Evolutionary conservation across 306 rosid species (phyloP).

Genomic region (Cyamopsis tetragonoloba): DNA sequence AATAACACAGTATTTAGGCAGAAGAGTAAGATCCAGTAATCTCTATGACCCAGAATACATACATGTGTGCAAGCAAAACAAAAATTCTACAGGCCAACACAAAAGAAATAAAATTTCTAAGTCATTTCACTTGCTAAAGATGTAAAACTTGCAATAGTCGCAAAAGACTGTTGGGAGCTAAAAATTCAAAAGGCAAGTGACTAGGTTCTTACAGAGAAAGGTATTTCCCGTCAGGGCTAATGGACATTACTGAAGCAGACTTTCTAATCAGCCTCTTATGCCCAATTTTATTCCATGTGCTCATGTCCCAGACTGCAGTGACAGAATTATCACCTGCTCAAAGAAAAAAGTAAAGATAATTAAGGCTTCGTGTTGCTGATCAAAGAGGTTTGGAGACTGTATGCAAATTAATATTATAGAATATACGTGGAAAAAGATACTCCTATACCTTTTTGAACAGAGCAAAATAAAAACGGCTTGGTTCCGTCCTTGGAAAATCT

Average conservation of each 20-base stretch:
- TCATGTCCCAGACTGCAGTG: slow-evolving; percentile 81
- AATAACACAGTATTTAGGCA: neutral
- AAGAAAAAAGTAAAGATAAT: slow-evolving; percentile 8
- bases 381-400: slow-evolving; percentile 3
- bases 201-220: slow-evolving; percentile 82
- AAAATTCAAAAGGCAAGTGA: slow-evolving; percentile 14
- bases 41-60: neutral
- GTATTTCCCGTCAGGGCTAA: slow-evolving; percentile 94
- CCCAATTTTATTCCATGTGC: slow-evolving; percentile 91
- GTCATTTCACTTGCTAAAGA: slow-evolving; percentile 7
- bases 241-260: slow-evolving; percentile 77
- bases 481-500: slow-evolving; percentile 95
- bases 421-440: slow-evolving; percentile 4
- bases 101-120: neutral
- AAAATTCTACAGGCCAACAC: neutral
- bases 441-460: slow-evolving; percentile 66
- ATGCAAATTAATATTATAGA: neutral
- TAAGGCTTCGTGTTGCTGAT: slow-evolving; percentile 2
- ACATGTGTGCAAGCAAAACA: too few species aligned
- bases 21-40: neutral
- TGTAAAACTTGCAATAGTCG: neutral
- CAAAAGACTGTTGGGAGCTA: neutral
- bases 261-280: slow-evolving; percentile 78
- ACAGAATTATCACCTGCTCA: slow-evolving; percentile 60
- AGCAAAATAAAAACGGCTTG: slow-evolving; percentile 83